Evolutionary conservation across 2,329 filamentous ascomycete species (phyloP).

Genomic region (Cordyceps militaris): DNA sequence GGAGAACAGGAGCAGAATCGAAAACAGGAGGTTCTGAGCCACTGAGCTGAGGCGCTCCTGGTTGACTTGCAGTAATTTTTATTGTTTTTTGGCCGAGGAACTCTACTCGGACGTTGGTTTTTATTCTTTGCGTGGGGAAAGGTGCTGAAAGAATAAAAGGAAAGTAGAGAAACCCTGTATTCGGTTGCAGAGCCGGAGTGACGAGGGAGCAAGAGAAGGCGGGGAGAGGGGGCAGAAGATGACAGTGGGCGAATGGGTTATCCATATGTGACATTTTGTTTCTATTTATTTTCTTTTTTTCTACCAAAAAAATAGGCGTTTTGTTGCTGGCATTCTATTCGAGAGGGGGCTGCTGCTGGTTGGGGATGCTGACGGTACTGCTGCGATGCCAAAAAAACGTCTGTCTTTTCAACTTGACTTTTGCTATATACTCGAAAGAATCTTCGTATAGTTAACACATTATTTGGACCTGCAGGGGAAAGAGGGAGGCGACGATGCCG

Average conservation of each 20-base stretch:
- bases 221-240: background rate
- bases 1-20: constrained; percentile 13
- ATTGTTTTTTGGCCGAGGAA: background rate
- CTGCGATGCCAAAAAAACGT: too few relatives aligned
- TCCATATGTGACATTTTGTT: background rate
- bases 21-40: constrained; percentile 20
- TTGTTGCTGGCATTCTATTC: background rate
- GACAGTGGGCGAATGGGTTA: background rate
- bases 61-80: background rate
- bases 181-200: background rate
- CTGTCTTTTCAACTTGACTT: background rate
- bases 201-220: background rate
- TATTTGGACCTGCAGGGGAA: too few relatives aligned
- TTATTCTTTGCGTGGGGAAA: background rate
- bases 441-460: too few relatives aligned
- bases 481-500: background rate
- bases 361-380: too few relatives aligned
- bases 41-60: constrained; percentile 9
- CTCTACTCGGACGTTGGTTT: background rate
- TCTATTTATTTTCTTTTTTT: background rate
- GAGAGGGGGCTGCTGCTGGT: too few relatives aligned
- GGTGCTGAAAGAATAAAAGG: background rate
- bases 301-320: background rate
- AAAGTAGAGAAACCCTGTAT: background rate
- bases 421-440: background rate